A percentile compares a stretch with the other conserved stretches of the same genome.
Evolutionary conservation across 2,329 filamentous ascomycete genomes (phyloP).

Genomic region (Fusarium brachygibbosum): DNA sequence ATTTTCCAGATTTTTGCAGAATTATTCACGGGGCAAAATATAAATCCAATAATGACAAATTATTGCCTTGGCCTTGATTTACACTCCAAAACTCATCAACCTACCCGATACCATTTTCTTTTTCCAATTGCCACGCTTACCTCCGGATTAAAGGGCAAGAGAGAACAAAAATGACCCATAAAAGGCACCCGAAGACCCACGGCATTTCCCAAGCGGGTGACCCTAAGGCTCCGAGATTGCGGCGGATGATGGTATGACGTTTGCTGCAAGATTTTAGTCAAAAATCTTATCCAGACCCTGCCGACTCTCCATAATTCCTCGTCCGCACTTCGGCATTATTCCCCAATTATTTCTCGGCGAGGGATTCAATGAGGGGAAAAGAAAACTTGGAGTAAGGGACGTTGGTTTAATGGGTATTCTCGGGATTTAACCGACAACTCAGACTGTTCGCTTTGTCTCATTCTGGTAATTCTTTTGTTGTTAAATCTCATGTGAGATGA

Average conservation of each 20-base stretch:
- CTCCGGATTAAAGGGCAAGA: background rate
- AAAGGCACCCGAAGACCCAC: conserved; percentile 3
- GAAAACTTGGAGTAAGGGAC: conserved; percentile 24
- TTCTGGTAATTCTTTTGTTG: background rate
- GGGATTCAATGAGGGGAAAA: conserved; percentile 13
- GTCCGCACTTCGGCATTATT: conserved; percentile 30
- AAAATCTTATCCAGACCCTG: conserved; percentile 13
- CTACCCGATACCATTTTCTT: conserved; percentile 16
- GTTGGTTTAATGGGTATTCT: conserved; percentile 18
- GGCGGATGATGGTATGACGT: conserved; percentile 18
- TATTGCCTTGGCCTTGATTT: background rate
- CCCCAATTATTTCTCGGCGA: conserved; percentile 32
- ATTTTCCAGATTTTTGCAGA: background rate
- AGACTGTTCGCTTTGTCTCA: background rate
- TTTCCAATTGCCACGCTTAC: conserved; percentile 8
- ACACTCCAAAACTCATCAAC: background rate
- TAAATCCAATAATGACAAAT: background rate
- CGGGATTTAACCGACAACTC: conserved; percentile 10
- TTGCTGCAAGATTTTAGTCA: conserved; percentile 12
- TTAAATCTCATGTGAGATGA: too few species aligned
- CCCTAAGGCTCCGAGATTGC: conserved; percentile 7
- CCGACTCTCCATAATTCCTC: conserved; percentile 14
- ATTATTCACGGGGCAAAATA: background rate
- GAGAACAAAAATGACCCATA: background rate
- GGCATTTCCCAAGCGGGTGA: background rate